Evolutionary conservation across 345 rosid genomes (phyloP).

Genomic region (Eucalyptus caleyi): DNA sequence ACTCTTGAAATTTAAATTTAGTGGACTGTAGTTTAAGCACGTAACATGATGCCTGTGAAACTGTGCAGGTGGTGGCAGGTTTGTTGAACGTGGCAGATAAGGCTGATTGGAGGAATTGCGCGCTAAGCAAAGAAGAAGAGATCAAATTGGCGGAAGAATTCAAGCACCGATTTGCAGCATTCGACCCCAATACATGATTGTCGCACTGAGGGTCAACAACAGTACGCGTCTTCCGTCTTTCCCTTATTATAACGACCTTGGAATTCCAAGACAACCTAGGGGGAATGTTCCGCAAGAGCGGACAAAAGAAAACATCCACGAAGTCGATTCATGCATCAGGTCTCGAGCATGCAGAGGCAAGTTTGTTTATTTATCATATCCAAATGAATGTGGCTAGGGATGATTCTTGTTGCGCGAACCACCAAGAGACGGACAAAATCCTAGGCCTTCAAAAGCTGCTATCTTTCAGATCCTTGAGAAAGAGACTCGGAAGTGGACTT

Average conservation of each 20-base stretch:
- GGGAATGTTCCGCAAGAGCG: neutral
- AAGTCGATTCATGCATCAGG: neutral
- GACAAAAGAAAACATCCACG: neutral
- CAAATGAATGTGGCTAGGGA: neutral
- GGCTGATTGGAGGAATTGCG: slow-evolving; percentile 87
- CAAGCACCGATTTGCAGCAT: slow-evolving; percentile 53
- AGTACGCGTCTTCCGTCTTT: neutral
- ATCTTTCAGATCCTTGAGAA: neutral
- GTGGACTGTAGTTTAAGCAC: neutral
- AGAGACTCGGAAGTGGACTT: neutral
- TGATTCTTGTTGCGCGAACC: neutral
- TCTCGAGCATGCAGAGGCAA: neutral
- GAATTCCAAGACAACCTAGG: neutral
- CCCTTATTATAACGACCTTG: neutral
- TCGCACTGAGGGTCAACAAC: neutral
- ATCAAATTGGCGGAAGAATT: slow-evolving; percentile 43
- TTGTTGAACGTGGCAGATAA: slow-evolving; percentile 68
- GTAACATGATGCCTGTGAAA: neutral
- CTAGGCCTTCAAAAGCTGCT: neutral
- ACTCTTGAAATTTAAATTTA: neutral
- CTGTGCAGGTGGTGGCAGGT: slow-evolving; percentile 76
- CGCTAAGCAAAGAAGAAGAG: slow-evolving; percentile 66
- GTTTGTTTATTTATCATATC: neutral
- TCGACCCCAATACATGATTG: slow-evolving; percentile 38
- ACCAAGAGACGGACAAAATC: neutral